Evolutionary conservation across 805 yeast species (phyloP).

Genomic region (Tetrapisispora namnaoensis): DNA sequence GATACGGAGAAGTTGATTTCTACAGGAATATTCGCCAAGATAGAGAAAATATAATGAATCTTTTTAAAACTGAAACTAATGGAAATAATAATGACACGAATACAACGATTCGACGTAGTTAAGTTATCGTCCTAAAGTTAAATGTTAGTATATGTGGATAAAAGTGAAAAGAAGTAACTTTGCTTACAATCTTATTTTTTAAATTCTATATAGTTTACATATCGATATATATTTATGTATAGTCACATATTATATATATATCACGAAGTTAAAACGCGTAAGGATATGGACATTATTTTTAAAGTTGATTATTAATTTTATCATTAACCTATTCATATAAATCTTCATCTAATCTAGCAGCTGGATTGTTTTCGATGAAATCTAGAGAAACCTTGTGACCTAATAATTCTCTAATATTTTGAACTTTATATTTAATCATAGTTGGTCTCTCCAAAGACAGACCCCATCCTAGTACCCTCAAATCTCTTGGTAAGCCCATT

Average conservation of each 20-base stretch:
- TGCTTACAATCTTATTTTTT: constrained; percentile 1
- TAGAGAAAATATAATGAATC: constrained; percentile 13
- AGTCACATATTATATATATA: not conserved
- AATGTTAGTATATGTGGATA: not conserved
- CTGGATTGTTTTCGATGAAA: constrained; percentile 92
- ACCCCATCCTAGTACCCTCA: constrained; percentile 97
- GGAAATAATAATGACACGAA: not conserved
- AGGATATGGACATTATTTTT: constrained; percentile 2
- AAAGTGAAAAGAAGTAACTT: not conserved
- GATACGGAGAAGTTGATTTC: constrained; percentile 28
- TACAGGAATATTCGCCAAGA: constrained; percentile 19
- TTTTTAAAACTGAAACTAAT: constrained; percentile 5
- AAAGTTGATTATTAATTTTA: not conserved
- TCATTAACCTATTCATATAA: constrained; percentile 29
- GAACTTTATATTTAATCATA: constrained; percentile 94
- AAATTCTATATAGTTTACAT: constrained; percentile 1
- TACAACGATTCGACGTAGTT: not conserved
- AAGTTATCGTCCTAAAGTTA: not conserved
- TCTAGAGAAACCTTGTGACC: constrained; percentile 96
- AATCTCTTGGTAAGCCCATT: constrained; percentile 92
- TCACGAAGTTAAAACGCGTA: not conserved
- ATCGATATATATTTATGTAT: not conserved
- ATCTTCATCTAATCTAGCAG: constrained; percentile 89
- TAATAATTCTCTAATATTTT: constrained; percentile 89
- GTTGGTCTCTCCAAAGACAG: constrained; percentile 96